These are phyloP conservation scores for Cladosporium velox DNA, from an alignment of 2,329 filamentous ascomycete species.

Conservation along the genomic window DNA sequence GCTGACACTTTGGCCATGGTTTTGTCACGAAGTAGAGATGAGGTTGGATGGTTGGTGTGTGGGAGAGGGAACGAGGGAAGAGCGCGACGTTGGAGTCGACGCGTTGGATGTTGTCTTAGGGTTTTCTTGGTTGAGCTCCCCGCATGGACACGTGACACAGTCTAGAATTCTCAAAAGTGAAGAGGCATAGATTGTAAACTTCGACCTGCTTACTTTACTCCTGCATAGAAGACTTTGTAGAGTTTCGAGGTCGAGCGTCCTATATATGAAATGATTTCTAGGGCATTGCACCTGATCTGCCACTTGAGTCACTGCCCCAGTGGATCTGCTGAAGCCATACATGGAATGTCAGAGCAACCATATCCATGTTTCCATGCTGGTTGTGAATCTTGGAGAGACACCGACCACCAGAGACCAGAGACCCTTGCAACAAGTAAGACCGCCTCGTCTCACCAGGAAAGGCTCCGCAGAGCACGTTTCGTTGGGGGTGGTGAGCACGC, in stretches of 20 bases:
- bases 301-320: not conserved
- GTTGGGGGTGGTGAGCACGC: not conserved
- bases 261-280: not conserved
- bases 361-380: constrained; percentile 1
- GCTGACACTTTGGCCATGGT: constrained; percentile 13
- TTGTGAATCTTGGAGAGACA: not conserved
- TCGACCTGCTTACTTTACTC: not conserved
- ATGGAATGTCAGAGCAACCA: not conserved
- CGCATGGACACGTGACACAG: not conserved
- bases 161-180: not conserved
- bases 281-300: not conserved
- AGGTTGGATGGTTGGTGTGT: not conserved
- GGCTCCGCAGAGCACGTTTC: not conserved
- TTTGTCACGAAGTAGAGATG: not conserved
- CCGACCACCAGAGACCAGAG: not conserved
- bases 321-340: not conserved
- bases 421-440: constrained; percentile 5
- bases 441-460: not conserved
- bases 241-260: not conserved
- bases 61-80: not conserved
- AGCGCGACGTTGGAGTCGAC: constrained; percentile 1
- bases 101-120: not conserved
- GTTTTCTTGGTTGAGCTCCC: not conserved
- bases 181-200: not conserved
- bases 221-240: not conserved